A percentile compares a stretch with the other conserved stretches of the same genome.
Conservation (phyloP, 306 rosid species). For the Vigna angularis region DNA sequence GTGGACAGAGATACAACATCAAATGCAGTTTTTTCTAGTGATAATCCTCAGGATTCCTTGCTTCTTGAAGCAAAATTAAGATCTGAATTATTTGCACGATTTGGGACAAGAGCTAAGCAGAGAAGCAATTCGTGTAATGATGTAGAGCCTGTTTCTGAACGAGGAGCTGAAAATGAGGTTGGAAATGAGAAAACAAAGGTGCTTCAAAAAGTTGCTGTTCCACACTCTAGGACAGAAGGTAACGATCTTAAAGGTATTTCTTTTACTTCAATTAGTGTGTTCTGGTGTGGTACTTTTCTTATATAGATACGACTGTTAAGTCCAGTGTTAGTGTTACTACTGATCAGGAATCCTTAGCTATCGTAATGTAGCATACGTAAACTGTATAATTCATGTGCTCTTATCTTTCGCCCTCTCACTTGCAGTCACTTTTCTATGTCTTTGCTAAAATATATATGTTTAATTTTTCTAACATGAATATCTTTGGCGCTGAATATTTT, state of each 20-base stretch:
- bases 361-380: background rate
- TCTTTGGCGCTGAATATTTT: background rate
- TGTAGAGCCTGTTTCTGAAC: conserved; percentile 55
- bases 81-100: conserved; percentile 78
- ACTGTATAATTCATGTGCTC: conserved; percentile 9
- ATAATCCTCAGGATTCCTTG: conserved; percentile 65
- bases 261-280: background rate
- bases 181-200: conserved; percentile 50
- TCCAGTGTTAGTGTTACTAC: background rate
- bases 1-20: conserved; percentile 48
- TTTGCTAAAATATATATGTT: too few relatives aligned
- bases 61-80: conserved; percentile 88
- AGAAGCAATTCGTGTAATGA: conserved; percentile 47
- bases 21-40: conserved; percentile 44
- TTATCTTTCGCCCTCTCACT: conserved; percentile 3
- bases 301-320: conserved; percentile 2
- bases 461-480: background rate
- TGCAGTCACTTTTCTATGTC: conserved; percentile 1
- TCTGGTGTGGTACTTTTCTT: conserved; percentile 14
- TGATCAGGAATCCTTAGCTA: conserved; percentile 21
- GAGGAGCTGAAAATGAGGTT: conserved; percentile 62
- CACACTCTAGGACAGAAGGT: conserved; percentile 46
- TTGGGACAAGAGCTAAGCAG: conserved; percentile 60
- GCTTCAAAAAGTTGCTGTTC: conserved; percentile 30
- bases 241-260: conserved; percentile 56